Conservation (phyloP, 345 rosid genomes). For the Arabidopsis arenosa region DNA sequence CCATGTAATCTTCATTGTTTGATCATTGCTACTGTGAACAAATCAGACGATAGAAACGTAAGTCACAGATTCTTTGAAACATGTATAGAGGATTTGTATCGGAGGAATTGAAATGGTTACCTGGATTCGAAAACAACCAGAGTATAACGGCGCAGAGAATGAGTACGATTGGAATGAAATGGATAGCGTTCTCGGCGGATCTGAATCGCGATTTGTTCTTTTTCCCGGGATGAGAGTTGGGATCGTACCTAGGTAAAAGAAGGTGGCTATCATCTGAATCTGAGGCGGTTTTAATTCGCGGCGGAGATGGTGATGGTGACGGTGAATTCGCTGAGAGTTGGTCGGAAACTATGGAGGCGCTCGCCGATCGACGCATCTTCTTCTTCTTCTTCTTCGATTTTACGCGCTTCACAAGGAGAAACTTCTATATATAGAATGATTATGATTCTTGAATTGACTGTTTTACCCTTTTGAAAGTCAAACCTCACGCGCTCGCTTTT, state of each 20-base stretch:
- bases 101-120: slow-evolving; percentile 27
- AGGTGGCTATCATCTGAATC: slow-evolving; percentile 40
- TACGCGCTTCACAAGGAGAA: slow-evolving; percentile 36
- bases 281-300: slow-evolving; percentile 18
- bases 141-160: slow-evolving; percentile 69
- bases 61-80: neutral
- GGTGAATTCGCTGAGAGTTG: slow-evolving; percentile 45
- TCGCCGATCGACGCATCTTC: slow-evolving; percentile 73
- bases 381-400: slow-evolving; percentile 11
- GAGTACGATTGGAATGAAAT: slow-evolving; percentile 73
- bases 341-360: slow-evolving; percentile 55
- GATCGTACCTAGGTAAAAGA: slow-evolving; percentile 68
- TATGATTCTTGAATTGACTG: neutral
- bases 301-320: slow-evolving; percentile 45
- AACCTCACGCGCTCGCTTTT: slow-evolving; percentile 33
- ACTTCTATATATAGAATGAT: neutral
- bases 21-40: slow-evolving; percentile 27
- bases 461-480: slow-evolving; percentile 19
- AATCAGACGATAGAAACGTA: neutral
- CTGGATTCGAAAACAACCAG: slow-evolving; percentile 76
- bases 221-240: slow-evolving; percentile 65
- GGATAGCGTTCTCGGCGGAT: slow-evolving; percentile 83
- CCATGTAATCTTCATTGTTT: slow-evolving; percentile 23
- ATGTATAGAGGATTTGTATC: neutral
- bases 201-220: slow-evolving; percentile 65